Evolutionary conservation across 176 grass and related monocot genomes (phyloP), one percentile per base, ranked within the genome.

Genomic region (Phyllostachys edulis): DNA sequence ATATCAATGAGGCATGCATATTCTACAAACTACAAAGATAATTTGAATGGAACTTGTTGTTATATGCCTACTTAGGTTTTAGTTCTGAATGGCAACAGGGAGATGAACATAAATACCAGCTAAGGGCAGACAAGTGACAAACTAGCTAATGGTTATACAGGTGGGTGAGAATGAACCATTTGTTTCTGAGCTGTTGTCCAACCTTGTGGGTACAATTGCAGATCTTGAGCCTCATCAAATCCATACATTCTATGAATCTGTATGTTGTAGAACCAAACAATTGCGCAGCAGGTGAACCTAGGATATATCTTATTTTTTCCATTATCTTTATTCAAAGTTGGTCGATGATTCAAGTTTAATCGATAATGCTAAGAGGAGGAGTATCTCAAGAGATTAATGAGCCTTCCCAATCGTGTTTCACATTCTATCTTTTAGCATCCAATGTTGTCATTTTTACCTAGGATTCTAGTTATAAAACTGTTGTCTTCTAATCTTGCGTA

Each of bases 301-400:
- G 18, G 29, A 69, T 63, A 62, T 38, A 57, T 80, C 26, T 73
- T 70, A 80, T 26, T 26, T 14, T 65, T 70, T 72, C 41, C 12
- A 29, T 84, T 29, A 29, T 67, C 24, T 32, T 85, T 55, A 64
- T 79, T 41, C 32, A 81, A 81, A 69, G 94, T 93, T 63, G 91
- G 94, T 72, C 61, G 41, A 96, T 96, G 94, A 96, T 96, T 91
- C 91, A 96, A 82, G 94, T 91, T 20, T 91, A 96, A 86, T 81
- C 94, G 91, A 93, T 87, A 63, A 85, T 75, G 29, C 39, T 89
- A 95, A 92, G 86, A 92, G 93, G 93, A 95, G 69, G 91, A 96
- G 47, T 93, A 96, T 84, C 77, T 96, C 57, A 96, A 90, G 86
- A 91, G 90, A 75, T 80, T 96, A 84, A 96, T 96, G 94, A 91